These are phyloP conservation scores for Colletotrichum sojae DNA, from an alignment of 2,329 filamentous ascomycete genomes.

Conservation along the genomic window DNA sequence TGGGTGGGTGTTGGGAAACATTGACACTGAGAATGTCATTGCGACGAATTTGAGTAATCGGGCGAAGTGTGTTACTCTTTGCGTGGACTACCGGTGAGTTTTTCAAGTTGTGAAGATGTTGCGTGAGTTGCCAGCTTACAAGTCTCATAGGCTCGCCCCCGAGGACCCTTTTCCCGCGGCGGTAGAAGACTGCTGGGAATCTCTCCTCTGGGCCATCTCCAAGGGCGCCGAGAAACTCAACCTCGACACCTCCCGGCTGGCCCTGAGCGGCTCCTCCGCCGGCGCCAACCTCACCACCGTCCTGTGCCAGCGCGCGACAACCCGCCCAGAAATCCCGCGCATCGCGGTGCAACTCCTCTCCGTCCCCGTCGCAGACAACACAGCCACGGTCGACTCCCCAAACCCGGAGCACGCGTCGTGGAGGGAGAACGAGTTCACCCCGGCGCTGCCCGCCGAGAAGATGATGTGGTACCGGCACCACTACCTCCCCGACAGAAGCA, in stretches of 20 bases:
- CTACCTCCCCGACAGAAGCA: conserved; percentile 64
- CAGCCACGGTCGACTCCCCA: conserved; percentile 60
- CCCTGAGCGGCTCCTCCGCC: conserved; percentile 60
- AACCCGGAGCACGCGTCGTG: conserved; percentile 60
- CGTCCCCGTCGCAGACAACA: conserved; percentile 72
- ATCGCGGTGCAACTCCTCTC: conserved; percentile 64
- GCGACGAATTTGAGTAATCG: conserved; percentile 67
- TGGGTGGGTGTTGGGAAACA: conserved; percentile 71
- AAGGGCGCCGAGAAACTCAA: conserved; percentile 49
- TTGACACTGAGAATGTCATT: conserved; percentile 70
- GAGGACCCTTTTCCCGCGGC: conserved; percentile 70
- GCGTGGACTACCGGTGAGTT: conserved; percentile 67
- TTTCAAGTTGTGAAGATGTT: not conserved
- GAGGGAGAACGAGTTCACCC: conserved; percentile 63
- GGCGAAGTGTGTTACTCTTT: conserved; percentile 66
- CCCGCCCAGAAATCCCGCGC: conserved; percentile 50
- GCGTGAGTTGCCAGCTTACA: conserved; percentile 4
- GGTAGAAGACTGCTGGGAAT: conserved; percentile 70
- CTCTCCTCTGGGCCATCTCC: conserved; percentile 61
- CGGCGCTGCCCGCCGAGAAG: conserved; percentile 67
- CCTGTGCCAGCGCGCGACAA: conserved; percentile 65
- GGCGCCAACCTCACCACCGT: conserved; percentile 67
- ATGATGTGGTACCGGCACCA: conserved; percentile 74
- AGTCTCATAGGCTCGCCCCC: conserved; percentile 62
- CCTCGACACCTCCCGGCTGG: conserved; percentile 59